Conservation (phyloP, 345 rosid species). For the Populus deltoides region DNA sequence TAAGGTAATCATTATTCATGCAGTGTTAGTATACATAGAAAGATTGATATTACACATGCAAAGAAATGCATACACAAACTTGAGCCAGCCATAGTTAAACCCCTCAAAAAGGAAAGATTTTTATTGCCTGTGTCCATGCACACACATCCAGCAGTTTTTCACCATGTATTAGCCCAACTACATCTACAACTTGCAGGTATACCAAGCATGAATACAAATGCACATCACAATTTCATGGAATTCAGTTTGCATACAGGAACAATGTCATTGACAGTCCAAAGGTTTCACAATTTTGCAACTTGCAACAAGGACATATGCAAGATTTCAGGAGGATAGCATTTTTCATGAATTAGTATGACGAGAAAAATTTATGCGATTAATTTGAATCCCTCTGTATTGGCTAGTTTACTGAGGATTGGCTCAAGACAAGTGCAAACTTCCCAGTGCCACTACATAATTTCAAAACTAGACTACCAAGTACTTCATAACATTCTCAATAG, state of each 20-base stretch:
- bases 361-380: not conserved
- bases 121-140: not conserved
- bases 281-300: not conserved
- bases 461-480: no score
- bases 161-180: not conserved
- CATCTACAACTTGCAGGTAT: not conserved
- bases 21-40: not conserved
- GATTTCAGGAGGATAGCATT: not conserved
- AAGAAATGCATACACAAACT: not conserved
- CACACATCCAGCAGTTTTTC: not conserved
- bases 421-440: no score
- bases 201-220: not conserved
- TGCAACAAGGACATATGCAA: not conserved
- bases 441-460: no score
- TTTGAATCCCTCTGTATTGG: no score
- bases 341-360: not conserved
- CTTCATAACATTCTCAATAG: no score
- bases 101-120: not conserved
- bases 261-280: not conserved
- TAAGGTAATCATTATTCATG: not conserved
- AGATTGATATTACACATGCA: not conserved
- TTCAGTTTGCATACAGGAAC: not conserved
- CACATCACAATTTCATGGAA: not conserved
- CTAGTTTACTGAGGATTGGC: no score
- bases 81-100: not conserved